These are phyloP conservation scores for Termitomyces sp. DNA, from an alignment of 768 basidiomycete genomes.

Conservation along the genomic window DNA sequence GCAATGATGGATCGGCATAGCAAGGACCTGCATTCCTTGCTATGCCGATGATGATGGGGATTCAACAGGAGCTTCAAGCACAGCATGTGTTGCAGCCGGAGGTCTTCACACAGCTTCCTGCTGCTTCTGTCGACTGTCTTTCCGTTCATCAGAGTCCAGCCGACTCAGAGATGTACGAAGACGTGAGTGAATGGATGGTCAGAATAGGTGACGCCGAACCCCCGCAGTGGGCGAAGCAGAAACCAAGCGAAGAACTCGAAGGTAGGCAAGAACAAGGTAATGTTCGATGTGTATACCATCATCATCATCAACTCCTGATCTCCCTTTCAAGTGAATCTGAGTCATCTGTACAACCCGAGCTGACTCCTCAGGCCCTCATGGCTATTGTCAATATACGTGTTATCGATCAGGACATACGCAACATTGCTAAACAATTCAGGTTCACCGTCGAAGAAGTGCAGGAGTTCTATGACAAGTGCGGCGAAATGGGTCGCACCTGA, in stretches of 20 bases:
- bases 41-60: constrained; percentile 6
- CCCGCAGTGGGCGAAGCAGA: constrained; percentile 67
- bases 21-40: constrained; percentile 15
- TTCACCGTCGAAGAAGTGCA: constrained; percentile 76
- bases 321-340: constrained; percentile 13
- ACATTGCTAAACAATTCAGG: constrained; percentile 63
- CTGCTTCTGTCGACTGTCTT: constrained; percentile 19
- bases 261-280: constrained; percentile 31
- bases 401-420: constrained; percentile 56
- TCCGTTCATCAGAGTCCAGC: constrained; percentile 37
- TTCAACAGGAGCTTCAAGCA: constrained; percentile 11
- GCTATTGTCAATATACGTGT: constrained; percentile 48
- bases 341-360: constrained; percentile 5
- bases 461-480: constrained; percentile 69
- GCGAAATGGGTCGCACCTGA: constrained; percentile 64
- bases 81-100: constrained; percentile 5
- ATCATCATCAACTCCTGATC: not conserved
- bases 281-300: not conserved
- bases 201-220: constrained; percentile 57
- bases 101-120: constrained; percentile 18
- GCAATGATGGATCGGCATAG: constrained; percentile 14
- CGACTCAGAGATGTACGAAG: constrained; percentile 65
- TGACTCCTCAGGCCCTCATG: constrained; percentile 27
- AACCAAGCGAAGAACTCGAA: constrained; percentile 31
- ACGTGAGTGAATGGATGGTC: constrained; percentile 62